A percentile compares a stretch with the other conserved stretches of the same genome.
These are phyloP conservation scores for Streptanthus diversifolius DNA, from an alignment of 345 rosid species.

Conservation along the genomic window DNA sequence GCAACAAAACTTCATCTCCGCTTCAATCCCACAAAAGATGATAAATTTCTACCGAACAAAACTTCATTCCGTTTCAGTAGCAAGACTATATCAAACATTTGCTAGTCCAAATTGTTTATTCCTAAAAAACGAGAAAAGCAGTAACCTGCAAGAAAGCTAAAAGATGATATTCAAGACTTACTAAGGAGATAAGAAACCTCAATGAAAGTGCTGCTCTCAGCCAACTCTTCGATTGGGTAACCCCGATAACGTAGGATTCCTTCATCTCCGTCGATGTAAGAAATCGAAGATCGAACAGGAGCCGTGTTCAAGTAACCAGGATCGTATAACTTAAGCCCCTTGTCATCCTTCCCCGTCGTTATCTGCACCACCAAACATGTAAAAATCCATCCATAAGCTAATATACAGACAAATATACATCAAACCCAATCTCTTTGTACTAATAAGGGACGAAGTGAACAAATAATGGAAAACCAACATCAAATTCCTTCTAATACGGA, in stretches of 20 bases:
- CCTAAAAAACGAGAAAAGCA: background rate
- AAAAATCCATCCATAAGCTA: background rate
- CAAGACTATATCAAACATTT: conserved; percentile 4
- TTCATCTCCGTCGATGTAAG: conserved; percentile 91
- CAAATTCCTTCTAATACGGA: background rate
- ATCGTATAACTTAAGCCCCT: conserved; percentile 80
- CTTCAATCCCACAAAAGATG: background rate
- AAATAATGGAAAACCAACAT: no score
- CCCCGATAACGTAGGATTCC: conserved; percentile 41
- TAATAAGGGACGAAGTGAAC: no score
- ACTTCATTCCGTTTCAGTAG: background rate
- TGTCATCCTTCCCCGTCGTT: conserved; percentile 66
- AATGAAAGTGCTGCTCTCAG: conserved; percentile 26
- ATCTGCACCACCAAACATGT: conserved; percentile 45
- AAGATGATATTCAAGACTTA: conserved; percentile 6
- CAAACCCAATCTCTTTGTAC: background rate
- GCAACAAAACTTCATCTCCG: background rate
- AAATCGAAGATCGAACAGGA: conserved; percentile 82
- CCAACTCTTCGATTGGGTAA: conserved; percentile 34
- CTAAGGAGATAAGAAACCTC: conserved; percentile 34
- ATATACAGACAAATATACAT: background rate
- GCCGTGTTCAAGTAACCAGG: conserved; percentile 95
- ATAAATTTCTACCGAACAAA: background rate
- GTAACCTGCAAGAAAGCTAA: background rate
- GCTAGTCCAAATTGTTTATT: background rate